Percentiles rank a stretch among this genome's conserved stretches.
Evolutionary conservation across 2,329 filamentous ascomycete genomes (phyloP).

Genomic region (Cladosporium sp.): DNA sequence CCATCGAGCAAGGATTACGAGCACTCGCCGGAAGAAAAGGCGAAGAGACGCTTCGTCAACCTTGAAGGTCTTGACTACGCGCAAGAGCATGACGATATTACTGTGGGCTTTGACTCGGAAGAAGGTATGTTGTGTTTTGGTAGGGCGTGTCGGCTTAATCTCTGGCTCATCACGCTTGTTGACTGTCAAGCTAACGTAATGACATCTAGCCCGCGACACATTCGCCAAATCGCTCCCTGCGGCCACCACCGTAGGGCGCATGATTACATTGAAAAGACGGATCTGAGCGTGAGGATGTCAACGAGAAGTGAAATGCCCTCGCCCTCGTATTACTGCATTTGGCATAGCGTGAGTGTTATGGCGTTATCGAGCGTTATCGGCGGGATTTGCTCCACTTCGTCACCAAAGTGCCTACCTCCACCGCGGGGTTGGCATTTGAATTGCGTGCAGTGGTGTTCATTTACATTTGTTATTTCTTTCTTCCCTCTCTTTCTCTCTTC

Average conservation of each 20-base stretch:
- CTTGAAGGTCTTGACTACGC: constrained; percentile 84
- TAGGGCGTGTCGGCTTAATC: no score
- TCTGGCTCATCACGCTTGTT: background rate
- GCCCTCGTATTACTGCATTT: background rate
- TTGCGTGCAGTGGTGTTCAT: no score
- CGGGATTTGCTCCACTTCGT: background rate
- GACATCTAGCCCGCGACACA: constrained; percentile 38
- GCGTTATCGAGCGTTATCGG: background rate
- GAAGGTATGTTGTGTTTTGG: constrained; percentile 32
- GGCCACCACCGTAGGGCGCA: constrained; percentile 34
- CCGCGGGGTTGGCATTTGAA: no score
- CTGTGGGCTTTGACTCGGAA: constrained; percentile 76
- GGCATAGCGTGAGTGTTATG: constrained; percentile 3
- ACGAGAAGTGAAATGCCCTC: background rate
- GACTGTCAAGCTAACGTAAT: constrained; percentile 22
- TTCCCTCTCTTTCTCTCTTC: no score
- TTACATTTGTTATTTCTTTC: no score
- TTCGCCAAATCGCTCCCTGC: constrained; percentile 45
- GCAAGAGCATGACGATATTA: constrained; percentile 88
- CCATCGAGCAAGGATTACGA: constrained; percentile 49
- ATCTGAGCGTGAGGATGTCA: constrained; percentile 21
- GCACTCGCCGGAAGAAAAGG: constrained; percentile 45
- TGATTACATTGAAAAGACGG: constrained; percentile 39
- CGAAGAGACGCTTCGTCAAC: constrained; percentile 71
- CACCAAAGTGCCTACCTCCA: no score